phyloP scores from a whole-genome alignment of 305 asterid genomes.

The Fraxinus albicans region DNA sequence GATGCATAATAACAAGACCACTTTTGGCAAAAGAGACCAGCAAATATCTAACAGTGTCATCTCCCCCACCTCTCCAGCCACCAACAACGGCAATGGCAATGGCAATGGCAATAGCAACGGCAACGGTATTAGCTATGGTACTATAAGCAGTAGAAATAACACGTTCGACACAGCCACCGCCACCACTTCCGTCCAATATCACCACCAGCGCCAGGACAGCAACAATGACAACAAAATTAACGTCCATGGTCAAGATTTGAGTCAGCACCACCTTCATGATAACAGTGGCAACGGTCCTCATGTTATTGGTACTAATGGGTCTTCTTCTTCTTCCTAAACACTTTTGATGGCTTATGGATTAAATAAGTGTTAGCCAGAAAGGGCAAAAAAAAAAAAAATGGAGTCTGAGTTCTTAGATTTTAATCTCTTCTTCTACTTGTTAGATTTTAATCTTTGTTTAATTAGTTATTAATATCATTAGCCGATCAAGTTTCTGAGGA shows the following conservation, averaged over 20 bases:
- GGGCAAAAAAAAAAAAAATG: not conserved
- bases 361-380: slow-evolving; percentile 34
- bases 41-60: slow-evolving; percentile 25
- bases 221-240: slow-evolving; percentile 30
- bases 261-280: slow-evolving; percentile 28
- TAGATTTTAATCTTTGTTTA: slow-evolving; percentile 26
- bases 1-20: slow-evolving; percentile 93
- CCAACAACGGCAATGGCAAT: not conserved
- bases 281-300: slow-evolving; percentile 21
- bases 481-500: slow-evolving; percentile 33
- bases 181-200: slow-evolving; percentile 24
- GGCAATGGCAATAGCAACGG: slow-evolving; percentile 6
- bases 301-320: slow-evolving; percentile 57
- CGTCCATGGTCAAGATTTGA: slow-evolving; percentile 27
- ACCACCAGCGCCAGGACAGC: slow-evolving; percentile 26
- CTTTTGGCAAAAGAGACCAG: slow-evolving; percentile 46
- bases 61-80: slow-evolving; percentile 17
- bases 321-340: slow-evolving; percentile 60
- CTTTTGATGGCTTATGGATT: slow-evolving; percentile 26
- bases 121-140: slow-evolving; percentile 19
- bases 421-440: slow-evolving; percentile 21
- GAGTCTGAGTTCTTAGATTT: slow-evolving; percentile 24
- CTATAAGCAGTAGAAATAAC: slow-evolving; percentile 2
- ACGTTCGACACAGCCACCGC: not conserved
- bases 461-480: slow-evolving; percentile 37